These are phyloP conservation scores for Tulasnella sp. DNA, from an alignment of 768 basidiomycete genomes.

Conservation along the genomic window DNA sequence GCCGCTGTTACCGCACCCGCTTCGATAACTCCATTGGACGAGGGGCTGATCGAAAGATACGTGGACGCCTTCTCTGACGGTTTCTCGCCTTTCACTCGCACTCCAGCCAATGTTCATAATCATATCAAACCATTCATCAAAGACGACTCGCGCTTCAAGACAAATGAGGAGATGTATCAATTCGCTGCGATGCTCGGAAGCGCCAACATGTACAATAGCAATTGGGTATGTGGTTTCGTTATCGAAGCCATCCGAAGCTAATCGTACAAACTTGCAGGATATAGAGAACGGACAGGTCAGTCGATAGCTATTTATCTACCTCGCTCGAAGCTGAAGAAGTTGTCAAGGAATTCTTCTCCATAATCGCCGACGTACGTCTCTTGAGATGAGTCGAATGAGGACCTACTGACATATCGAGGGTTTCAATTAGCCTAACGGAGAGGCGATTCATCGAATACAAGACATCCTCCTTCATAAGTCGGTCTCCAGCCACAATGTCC, in stretches of 20 bases:
- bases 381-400: not conserved
- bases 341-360: conserved; percentile 36
- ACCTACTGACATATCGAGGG: conserved; percentile 27
- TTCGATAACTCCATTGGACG: not conserved
- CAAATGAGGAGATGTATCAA: conserved; percentile 39
- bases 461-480: conserved; percentile 43
- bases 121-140: not conserved
- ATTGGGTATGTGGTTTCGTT: conserved; percentile 27
- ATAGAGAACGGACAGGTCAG: conserved; percentile 43
- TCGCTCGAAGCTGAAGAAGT: not conserved
- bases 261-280: conserved; percentile 33
- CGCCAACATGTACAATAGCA: conserved; percentile 25
- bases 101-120: not conserved
- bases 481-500: conserved; percentile 37
- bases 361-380: conserved; percentile 34
- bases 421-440: conserved; percentile 28
- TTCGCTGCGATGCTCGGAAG: conserved; percentile 32
- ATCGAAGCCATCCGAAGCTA: not conserved
- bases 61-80: not conserved
- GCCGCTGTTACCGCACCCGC: not conserved
- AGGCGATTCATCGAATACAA: conserved; percentile 43
- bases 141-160: conserved; percentile 41
- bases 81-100: not conserved
- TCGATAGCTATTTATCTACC: conserved; percentile 3
- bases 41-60: not conserved